A percentile compares a stretch with the other conserved stretches of the same genome.
Conservation (phyloP, 768 basidiomycete species). For the Boletales sp. region DNA sequence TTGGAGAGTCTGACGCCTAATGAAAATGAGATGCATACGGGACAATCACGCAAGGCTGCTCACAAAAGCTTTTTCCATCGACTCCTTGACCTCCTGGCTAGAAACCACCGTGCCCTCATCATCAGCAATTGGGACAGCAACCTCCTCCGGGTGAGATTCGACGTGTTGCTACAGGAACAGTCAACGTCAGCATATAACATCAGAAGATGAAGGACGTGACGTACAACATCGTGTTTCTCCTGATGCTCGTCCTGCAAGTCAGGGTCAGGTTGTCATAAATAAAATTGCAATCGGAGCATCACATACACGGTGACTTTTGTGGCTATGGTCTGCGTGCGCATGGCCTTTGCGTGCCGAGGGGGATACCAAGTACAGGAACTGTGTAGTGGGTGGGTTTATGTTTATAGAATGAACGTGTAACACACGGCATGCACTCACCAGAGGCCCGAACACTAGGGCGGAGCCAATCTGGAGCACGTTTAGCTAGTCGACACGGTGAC, state of each 20-base stretch:
- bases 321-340: slow-evolving; percentile 19
- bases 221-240: slow-evolving; percentile 13
- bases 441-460: slow-evolving; percentile 29
- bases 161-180: slow-evolving; percentile 16
- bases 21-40: slow-evolving; percentile 2
- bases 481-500: neutral
- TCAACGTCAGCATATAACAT: neutral
- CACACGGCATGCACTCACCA: slow-evolving; percentile 16
- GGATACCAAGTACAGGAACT: slow-evolving; percentile 32
- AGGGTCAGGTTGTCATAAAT: slow-evolving; percentile 10
- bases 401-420: no score
- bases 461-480: slow-evolving; percentile 25
- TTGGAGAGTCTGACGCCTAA: slow-evolving; percentile 32
- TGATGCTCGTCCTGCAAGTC: slow-evolving; percentile 12
- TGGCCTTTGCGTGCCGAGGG: slow-evolving; percentile 26
- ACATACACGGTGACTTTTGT: slow-evolving; percentile 23
- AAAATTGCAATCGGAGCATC: neutral
- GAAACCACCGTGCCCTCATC: slow-evolving; percentile 30
- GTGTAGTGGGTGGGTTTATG: neutral
- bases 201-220: slow-evolving; percentile 1
- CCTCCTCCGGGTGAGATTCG: slow-evolving; percentile 6
- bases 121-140: slow-evolving; percentile 18
- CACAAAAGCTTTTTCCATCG: slow-evolving; percentile 24
- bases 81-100: slow-evolving; percentile 29
- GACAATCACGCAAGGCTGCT: slow-evolving; percentile 3